Evolutionary conservation across 768 basidiomycete species (phyloP).

Genomic region (Lactifluus echinatus): DNA sequence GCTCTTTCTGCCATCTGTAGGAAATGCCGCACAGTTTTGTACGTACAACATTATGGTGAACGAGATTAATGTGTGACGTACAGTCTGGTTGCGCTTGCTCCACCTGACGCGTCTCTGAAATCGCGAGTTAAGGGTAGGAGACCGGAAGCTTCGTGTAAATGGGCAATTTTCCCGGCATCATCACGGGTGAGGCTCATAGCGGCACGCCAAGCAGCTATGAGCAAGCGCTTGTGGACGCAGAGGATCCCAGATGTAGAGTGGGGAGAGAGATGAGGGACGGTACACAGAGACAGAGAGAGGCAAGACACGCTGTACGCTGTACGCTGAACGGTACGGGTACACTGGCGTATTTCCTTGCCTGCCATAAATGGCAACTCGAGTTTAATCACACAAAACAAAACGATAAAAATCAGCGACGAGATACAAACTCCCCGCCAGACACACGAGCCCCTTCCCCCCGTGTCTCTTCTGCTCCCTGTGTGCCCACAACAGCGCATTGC

Average conservation of each 20-base stretch:
- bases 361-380: background rate
- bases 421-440: constrained; percentile 89
- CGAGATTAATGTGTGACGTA: background rate
- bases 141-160: constrained; percentile 1
- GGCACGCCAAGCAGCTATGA: background rate
- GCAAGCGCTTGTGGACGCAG: background rate
- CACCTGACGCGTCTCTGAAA: constrained; percentile 9
- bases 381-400: background rate
- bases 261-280: background rate
- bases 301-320: background rate
- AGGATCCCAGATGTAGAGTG: background rate
- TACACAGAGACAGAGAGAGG: background rate
- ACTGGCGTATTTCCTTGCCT: background rate
- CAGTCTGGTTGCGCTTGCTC: background rate
- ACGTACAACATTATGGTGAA: background rate
- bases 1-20: background rate
- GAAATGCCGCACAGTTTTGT: background rate
- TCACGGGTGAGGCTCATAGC: constrained; percentile 7
- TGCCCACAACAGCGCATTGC: constrained; percentile 42
- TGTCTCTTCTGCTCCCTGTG: constrained; percentile 15
- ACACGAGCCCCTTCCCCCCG: constrained; percentile 37
- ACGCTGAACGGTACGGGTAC: background rate
- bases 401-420: constrained; percentile 91
- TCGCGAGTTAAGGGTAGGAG: background rate
- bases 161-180: background rate